Evolutionary conservation across 768 basidiomycete genomes (phyloP), one percentile per base, ranked within the genome.

Genomic region (Sporobolomyces roseus): DNA sequence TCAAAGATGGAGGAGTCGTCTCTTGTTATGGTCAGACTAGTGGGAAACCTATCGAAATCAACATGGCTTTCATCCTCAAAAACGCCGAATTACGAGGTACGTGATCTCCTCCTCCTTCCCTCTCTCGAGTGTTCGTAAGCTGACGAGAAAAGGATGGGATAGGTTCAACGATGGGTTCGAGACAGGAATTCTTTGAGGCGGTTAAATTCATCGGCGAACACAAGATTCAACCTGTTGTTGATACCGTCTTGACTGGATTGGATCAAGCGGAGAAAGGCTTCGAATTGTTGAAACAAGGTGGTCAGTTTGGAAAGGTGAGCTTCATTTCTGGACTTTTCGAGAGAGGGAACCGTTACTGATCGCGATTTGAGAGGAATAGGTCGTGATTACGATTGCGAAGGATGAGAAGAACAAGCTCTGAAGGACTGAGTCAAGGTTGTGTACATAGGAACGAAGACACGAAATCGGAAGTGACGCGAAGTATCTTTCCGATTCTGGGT

Each of bases 91-190:
- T 93, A 46, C 81, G 89, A 36, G 90, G 90, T 89, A 49, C 49
- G 82, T 21, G 25, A 55, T 41, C 27, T 33, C 1, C 54, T 19
- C 35, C 10, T 13, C 29, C 3, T 19, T 27, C 21, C 33, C 0
- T 16, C 19, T 23, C 49, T 30, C 5, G 7, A 2, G 48, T 46
- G 21, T 17, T 33, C 3, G 14, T 16, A 63, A 90, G n/a, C n/a
- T n/a, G n/a, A n/a, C n/a, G n/a, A n/a, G n/a, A n/a, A n/a, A n/a
- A n/a, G n/a, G n/a, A n/a, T n/a, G n/a, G n/a, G n/a, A n/a, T n/a
- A n/a, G 90, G 89, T 41, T 88, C 88, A 2, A 90, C 87, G 32
- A 90, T 92, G 89, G 90, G 89, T 23, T 90, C 89, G 12, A 84
- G 82, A 72, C 81, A 84, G 62, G 90, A 92, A 78, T 81, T 92